A percentile compares a stretch with the other conserved stretches of the same genome.
Conservation (phyloP, 2,329 filamentous ascomycete genomes). For the Nigrospora oryzae region DNA sequence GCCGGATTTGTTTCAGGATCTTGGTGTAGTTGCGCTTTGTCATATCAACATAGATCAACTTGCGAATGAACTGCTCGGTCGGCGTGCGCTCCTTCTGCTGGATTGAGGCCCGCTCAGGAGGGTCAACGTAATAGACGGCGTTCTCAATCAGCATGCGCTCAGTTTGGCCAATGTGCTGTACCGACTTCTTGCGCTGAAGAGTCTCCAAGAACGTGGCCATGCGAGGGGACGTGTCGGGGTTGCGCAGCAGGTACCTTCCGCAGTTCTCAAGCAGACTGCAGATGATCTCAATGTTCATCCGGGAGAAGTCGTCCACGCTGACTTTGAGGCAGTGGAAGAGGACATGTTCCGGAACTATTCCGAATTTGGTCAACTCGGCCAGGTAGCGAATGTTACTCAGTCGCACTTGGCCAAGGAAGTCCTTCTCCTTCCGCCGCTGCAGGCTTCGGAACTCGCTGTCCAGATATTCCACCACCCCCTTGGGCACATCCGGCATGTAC, state of each 20-base stretch:
- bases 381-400: conserved; percentile 96
- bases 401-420: conserved; percentile 89
- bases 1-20: conserved; percentile 86
- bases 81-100: conserved; percentile 94
- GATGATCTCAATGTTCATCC: conserved; percentile 99
- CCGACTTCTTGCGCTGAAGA: conserved; percentile 88
- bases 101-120: conserved; percentile 85
- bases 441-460: conserved; percentile 96
- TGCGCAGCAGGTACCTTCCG: conserved; percentile 85
- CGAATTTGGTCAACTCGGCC: conserved; percentile 94
- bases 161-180: conserved; percentile 89
- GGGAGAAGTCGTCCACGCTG: conserved; percentile 91
- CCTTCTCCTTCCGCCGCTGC: conserved; percentile 93
- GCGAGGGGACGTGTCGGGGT: conserved; percentile 82
- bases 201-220: conserved; percentile 95
- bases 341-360: conserved; percentile 94
- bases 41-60: conserved; percentile 87
- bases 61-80: conserved; percentile 85
- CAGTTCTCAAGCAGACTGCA: conserved; percentile 95
- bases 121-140: conserved; percentile 95
- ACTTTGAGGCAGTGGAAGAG: conserved; percentile 99
- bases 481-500: conserved; percentile 91
- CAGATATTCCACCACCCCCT: conserved; percentile 82
- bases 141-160: conserved; percentile 99
- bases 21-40: conserved; percentile 92